phyloP scores from a whole-genome alignment of 768 basidiomycete species.

The Holtermannia corniformis region DNA sequence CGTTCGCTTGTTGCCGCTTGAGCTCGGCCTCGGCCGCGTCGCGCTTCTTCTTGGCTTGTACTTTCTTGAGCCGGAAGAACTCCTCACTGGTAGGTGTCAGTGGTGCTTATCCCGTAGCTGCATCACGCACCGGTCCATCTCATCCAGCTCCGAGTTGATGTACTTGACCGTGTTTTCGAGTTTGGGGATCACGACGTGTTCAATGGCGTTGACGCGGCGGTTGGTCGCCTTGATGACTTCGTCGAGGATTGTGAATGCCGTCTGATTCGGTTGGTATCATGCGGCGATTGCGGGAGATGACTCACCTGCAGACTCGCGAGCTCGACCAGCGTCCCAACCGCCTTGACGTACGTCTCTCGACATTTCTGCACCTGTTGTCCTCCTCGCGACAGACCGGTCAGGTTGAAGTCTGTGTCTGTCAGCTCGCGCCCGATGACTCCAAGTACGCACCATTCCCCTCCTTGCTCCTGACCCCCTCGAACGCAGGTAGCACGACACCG shows the following conservation, averaged over 20 bases:
- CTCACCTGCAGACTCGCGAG: constrained; percentile 67
- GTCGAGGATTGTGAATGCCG: constrained; percentile 95
- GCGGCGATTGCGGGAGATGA: neutral
- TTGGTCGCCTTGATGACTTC: constrained; percentile 99
- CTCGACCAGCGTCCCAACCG: constrained; percentile 92
- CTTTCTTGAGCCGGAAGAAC: constrained; percentile 76
- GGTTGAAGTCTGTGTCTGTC: constrained; percentile 68
- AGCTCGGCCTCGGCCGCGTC: constrained; percentile 49
- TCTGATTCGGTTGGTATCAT: constrained; percentile 48
- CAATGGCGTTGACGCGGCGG: constrained; percentile 95
- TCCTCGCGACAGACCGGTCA: constrained; percentile 92
- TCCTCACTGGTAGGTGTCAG: constrained; percentile 33
- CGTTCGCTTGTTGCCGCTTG: constrained; percentile 4
- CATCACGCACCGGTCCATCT: constrained; percentile 84
- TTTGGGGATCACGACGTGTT: constrained; percentile 89
- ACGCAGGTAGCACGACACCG: constrained; percentile 88
- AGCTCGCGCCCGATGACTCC: neutral
- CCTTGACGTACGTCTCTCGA: constrained; percentile 97
- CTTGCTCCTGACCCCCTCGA: constrained; percentile 69
- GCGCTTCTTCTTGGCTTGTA: constrained; percentile 93
- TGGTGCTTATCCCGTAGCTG: neutral
- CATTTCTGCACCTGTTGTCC: constrained; percentile 90
- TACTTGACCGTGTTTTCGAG: constrained; percentile 97
- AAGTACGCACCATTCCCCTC: constrained; percentile 60
- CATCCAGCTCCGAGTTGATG: constrained; percentile 92